Evolutionary conservation across 108 stramenopile genomes (phyloP).

Genomic region (Cyclotella atomus): DNA sequence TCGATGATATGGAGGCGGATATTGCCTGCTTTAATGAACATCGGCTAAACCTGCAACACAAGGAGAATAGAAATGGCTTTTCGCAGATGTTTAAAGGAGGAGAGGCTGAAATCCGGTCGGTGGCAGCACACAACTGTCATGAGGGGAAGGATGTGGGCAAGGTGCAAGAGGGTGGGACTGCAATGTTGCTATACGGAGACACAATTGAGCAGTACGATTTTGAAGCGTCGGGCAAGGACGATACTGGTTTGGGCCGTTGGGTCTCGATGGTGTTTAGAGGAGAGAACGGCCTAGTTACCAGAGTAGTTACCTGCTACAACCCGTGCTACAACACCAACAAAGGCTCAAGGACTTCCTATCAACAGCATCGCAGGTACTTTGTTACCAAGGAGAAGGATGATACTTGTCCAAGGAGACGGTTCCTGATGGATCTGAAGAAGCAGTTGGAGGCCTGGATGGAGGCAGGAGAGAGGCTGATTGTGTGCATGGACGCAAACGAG

Average conservation of each 20-base stretch:
- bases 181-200: neutral
- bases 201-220: neutral
- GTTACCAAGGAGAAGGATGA: neutral
- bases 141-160: neutral
- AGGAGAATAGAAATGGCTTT: neutral
- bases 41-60: neutral
- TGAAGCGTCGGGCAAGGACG: neutral
- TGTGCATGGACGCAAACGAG: slow-evolving; percentile 24
- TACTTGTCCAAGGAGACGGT: neutral
- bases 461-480: slow-evolving; percentile 12
- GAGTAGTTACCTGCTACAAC: slow-evolving; percentile 2
- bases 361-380: slow-evolving; percentile 12
- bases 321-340: neutral
- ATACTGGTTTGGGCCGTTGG: slow-evolving; percentile 12
- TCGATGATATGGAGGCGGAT: slow-evolving; percentile 18
- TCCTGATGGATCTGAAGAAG: slow-evolving; percentile 10
- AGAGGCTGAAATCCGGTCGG: slow-evolving; percentile 2
- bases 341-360: slow-evolving; percentile 4
- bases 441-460: neutral
- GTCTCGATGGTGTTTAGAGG: neutral
- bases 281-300: neutral
- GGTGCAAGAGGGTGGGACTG: neutral
- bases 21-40: neutral
- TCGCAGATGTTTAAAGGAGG: slow-evolving; percentile 7
- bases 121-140: slow-evolving; percentile 1